Conservation (phyloP, 352 stramenopile species). For the Globisporangium solare region DNA sequence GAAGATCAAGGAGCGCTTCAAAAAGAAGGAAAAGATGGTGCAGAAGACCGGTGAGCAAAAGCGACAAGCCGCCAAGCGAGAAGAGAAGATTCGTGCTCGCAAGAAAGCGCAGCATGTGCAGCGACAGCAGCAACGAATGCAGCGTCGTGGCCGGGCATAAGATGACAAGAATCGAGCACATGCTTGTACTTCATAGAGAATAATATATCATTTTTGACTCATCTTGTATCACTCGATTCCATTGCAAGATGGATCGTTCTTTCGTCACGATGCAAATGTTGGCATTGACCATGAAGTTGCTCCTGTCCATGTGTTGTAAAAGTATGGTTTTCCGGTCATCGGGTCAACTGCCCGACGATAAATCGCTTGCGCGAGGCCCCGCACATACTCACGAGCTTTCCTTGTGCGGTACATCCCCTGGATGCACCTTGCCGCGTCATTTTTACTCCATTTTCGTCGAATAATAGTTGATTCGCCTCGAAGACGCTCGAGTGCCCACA, state of each 20-base stretch:
- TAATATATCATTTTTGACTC: conserved; percentile 14
- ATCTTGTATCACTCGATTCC: not conserved
- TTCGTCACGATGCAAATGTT: conserved; percentile 23
- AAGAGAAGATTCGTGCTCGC: conserved; percentile 75
- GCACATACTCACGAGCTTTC: conserved; percentile 37
- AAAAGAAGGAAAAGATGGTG: conserved; percentile 75
- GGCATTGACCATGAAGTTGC: conserved; percentile 49
- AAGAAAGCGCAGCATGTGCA: conserved; percentile 79
- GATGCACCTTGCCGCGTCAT: conserved; percentile 36
- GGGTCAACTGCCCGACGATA: conserved; percentile 48
- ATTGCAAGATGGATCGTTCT: not conserved
- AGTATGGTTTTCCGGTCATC: conserved; percentile 34
- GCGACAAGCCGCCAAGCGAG: conserved; percentile 67
- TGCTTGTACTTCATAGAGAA: conserved; percentile 17
- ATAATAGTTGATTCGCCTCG: conserved; percentile 14
- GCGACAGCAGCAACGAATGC: conserved; percentile 48
- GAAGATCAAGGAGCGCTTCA: conserved; percentile 77
- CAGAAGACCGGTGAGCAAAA: conserved; percentile 73
- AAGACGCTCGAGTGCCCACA: conserved; percentile 30
- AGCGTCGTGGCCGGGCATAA: conserved; percentile 27
- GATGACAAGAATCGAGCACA: not conserved
- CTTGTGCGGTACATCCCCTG: conserved; percentile 54
- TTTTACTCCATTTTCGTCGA: conserved; percentile 15
- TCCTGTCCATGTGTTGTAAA: conserved; percentile 56
- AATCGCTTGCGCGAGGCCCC: conserved; percentile 27